Conservation (phyloP, 805 yeast genomes). For the Debaryomyces castellii region DNA sequence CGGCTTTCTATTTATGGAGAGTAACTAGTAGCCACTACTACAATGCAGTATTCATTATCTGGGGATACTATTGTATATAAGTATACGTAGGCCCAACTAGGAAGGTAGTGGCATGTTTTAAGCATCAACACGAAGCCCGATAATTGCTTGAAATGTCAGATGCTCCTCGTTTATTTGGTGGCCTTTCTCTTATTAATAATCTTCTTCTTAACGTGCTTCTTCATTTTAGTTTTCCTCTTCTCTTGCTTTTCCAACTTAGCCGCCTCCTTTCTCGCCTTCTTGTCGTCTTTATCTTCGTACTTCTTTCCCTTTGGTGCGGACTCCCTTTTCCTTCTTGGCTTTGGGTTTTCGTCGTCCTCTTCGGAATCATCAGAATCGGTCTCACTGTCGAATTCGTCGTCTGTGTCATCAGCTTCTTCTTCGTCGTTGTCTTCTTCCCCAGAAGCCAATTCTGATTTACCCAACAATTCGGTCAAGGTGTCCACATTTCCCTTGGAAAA, state of each 20-base stretch:
- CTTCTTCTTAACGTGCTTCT: constrained; percentile 30
- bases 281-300: constrained; percentile 52
- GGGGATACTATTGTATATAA: too few species aligned
- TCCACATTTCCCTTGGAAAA: constrained; percentile 79
- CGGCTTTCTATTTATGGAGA: background rate
- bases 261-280: constrained; percentile 41
- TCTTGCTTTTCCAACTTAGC: constrained; percentile 30
- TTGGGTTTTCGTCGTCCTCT: constrained; percentile 19
- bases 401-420: constrained; percentile 25
- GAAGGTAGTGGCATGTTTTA: too few species aligned
- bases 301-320: constrained; percentile 65
- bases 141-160: too few species aligned
- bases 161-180: constrained; percentile 7
- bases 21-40: background rate
- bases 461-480: constrained; percentile 65
- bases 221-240: constrained; percentile 41
- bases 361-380: constrained; percentile 33
- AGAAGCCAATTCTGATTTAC: constrained; percentile 11
- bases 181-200: constrained; percentile 67
- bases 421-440: constrained; percentile 5
- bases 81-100: too few species aligned
- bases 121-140: too few species aligned
- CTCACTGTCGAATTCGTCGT: constrained; percentile 13
- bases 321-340: constrained; percentile 28
- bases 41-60: background rate